Conservation (phyloP, 1,284 basidiomycete species). For the Sanguinoderma infundibulare region DNA sequence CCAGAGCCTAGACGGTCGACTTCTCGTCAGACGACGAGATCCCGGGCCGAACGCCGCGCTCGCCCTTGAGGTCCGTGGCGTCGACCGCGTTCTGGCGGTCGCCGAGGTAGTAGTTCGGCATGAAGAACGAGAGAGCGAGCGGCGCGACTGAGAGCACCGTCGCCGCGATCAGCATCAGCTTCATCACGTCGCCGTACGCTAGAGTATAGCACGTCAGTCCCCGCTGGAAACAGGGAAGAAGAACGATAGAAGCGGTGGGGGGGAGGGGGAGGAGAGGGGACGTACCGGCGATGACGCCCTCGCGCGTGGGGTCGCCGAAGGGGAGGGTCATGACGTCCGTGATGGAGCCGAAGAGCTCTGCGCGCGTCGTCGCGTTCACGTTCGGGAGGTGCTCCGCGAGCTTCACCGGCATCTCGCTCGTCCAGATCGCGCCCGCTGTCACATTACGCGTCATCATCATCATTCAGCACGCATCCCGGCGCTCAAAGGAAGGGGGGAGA, state of each 20-base stretch:
- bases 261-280: slow-evolving; percentile 7
- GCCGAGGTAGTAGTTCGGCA: slow-evolving; percentile 36
- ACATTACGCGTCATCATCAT: background rate
- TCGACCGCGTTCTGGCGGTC: slow-evolving; percentile 36
- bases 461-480: background rate
- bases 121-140: slow-evolving; percentile 31
- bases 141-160: slow-evolving; percentile 35
- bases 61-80: background rate
- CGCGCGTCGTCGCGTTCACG: slow-evolving; percentile 40
- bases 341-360: slow-evolving; percentile 56
- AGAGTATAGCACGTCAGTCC: background rate
- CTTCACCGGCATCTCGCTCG: slow-evolving; percentile 60
- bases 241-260: background rate
- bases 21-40: too few species aligned
- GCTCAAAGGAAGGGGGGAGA: background rate
- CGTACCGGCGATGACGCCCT: slow-evolving; percentile 59
- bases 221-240: background rate
- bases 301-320: slow-evolving; percentile 55
- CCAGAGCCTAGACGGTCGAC: too few species aligned
- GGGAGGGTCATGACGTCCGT: slow-evolving; percentile 48
- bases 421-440: slow-evolving; percentile 63
- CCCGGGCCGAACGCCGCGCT: too few species aligned
- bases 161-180: slow-evolving; percentile 50
- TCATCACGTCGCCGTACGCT: slow-evolving; percentile 63
- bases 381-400: slow-evolving; percentile 58